Evolutionary conservation across 1,284 basidiomycete genomes (phyloP), one percentile per base, ranked within the genome.

Genomic region (Vanrija pseudolonga): DNA sequence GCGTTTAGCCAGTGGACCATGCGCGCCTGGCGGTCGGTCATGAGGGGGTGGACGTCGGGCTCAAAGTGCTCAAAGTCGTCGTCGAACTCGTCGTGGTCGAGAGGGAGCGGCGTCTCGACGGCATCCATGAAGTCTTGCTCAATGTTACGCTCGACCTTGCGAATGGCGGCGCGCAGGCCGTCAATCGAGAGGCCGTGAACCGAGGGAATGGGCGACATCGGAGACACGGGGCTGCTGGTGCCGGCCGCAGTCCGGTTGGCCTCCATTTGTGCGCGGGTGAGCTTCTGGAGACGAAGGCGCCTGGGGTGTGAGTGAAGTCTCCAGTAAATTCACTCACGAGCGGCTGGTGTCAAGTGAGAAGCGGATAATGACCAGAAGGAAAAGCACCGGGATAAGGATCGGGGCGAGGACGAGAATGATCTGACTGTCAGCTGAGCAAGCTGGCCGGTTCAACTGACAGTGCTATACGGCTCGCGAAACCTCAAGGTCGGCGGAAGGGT

Each of bases 321-420:
- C 38, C 66, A 65, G 28, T 11, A 11, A 3, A 32, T 12, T 32
- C 28, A 32, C 28, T 32, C 32, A 32, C 32, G 67, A 69, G 55
- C 63, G 57, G 11, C 55, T 48, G 8, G 64, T 65, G 52, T 72
- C 70, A 6, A 73, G 60, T 2, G 60, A 57, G 51, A 68, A 62
- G 36, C 72, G 64, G 15, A 53, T 32, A 7, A 69, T 28, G 63
- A 70, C 62, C 8, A 72, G 62, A 4, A 65, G 77, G 22, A 89
- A 28, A 45, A 85, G 55, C 6, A 73, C 15, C 14, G 73, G 69
- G n/a, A 71, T 46, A 50, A 73, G 66, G 8, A 83, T 63, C 0
- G 89, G 88, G 6, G 88, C 64, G 4, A 90, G 68, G 28, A 89
- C 45, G 0, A 89, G 85, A 11, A 89, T 76, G 15, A 84, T 86